Evolutionary conservation across 345 rosid genomes (phyloP).

Genomic region (Arabidopsis suecica): DNA sequence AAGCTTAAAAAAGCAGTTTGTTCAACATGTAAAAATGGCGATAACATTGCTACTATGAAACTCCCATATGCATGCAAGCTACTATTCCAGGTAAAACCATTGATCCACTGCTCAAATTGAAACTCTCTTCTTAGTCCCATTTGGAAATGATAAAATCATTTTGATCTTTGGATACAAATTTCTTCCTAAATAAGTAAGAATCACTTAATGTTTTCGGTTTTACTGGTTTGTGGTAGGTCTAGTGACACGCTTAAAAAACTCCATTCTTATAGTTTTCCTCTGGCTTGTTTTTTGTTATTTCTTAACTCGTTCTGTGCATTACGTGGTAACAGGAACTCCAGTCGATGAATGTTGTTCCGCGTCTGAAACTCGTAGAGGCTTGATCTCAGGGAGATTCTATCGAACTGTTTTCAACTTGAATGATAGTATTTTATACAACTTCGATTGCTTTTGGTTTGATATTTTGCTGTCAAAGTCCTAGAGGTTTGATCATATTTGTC

Average conservation of each 20-base stretch:
- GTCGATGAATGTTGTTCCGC: slow-evolving; percentile 84
- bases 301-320: not conserved
- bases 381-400: slow-evolving; percentile 42
- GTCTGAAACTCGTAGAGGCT: slow-evolving; percentile 61
- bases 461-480: not conserved
- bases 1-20: slow-evolving; percentile 79
- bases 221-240: slow-evolving; percentile 1
- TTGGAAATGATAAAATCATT: not conserved
- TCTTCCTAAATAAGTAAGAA: not conserved
- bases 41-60: slow-evolving; percentile 78
- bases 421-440: not conserved
- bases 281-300: slow-evolving; percentile 7
- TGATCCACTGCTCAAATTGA: not conserved
- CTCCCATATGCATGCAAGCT: slow-evolving; percentile 98
- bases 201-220: not conserved
- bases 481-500: not conserved
- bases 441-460: slow-evolving; percentile 3
- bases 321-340: slow-evolving; percentile 69
- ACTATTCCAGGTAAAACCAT: slow-evolving; percentile 67
- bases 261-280: not conserved
- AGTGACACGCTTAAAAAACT: not conserved
- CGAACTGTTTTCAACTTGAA: slow-evolving; percentile 1
- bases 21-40: slow-evolving; percentile 81
- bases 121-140: not conserved
- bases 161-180: not conserved